Percentiles rank a stretch among this genome's conserved stretches.
Evolutionary conservation across 805 yeast species (phyloP).

Genomic region (Cephaloascus fragrans): DNA sequence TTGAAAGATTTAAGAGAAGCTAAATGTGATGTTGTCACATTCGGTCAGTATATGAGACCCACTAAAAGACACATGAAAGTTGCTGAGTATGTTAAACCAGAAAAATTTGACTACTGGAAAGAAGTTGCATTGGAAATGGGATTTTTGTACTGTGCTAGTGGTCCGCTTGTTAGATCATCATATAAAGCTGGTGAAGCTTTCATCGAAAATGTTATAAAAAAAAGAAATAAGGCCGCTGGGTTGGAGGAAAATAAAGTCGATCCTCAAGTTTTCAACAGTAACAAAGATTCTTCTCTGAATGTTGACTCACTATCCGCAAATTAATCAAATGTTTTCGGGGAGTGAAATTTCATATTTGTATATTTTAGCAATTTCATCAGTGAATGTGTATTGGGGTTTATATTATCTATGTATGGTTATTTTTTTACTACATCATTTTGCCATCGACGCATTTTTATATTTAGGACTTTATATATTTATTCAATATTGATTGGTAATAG

Average conservation of each 20-base stretch:
- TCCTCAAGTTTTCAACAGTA: neutral
- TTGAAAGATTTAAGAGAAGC: conserved; percentile 65
- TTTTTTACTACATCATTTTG: too few relatives aligned
- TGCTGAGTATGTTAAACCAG: conserved; percentile 89
- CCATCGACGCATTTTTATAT: too few relatives aligned
- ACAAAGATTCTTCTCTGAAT: too few relatives aligned
- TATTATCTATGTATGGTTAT: too few relatives aligned
- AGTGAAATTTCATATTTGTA: too few relatives aligned
- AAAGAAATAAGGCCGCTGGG: conserved; percentile 38
- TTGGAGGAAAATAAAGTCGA: neutral
- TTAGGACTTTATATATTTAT: too few relatives aligned
- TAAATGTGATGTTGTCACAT: conserved; percentile 89
- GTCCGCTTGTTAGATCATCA: conserved; percentile 92
- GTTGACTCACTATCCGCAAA: too few relatives aligned
- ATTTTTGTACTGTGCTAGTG: conserved; percentile 92
- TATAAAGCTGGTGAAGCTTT: conserved; percentile 98
- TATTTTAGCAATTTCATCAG: too few relatives aligned
- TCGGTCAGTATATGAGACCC: conserved; percentile 99
- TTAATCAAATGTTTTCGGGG: too few relatives aligned
- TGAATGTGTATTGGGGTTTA: too few relatives aligned
- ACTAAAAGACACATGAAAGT: conserved; percentile 98
- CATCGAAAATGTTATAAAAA: conserved; percentile 84
- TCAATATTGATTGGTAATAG: too few relatives aligned
- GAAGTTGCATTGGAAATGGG: conserved; percentile 81
- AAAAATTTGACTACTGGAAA: conserved; percentile 90